A percentile compares a stretch with the other conserved stretches of the same genome.
Evolutionary conservation across 1,139 yeast species (phyloP).

Genomic region (Arxiozyma telluris): DNA sequence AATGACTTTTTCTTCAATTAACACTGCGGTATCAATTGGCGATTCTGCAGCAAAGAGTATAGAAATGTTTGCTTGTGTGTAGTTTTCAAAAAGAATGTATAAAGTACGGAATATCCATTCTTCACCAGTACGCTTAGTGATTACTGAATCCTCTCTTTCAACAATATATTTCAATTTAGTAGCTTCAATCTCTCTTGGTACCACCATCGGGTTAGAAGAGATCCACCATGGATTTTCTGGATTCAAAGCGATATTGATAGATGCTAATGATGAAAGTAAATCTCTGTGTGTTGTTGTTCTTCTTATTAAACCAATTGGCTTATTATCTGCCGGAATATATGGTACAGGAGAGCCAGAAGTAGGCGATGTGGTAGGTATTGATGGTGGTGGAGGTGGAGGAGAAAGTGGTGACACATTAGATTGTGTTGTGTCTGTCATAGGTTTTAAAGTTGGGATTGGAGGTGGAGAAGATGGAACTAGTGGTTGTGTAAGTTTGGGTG

Average conservation of each 20-base stretch:
- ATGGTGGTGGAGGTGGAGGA: constrained; percentile 3
- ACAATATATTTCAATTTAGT: constrained; percentile 37
- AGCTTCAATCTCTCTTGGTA: constrained; percentile 46
- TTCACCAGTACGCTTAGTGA: constrained; percentile 52
- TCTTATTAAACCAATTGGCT: neutral
- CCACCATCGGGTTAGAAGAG: constrained; percentile 36
- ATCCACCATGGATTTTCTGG: constrained; percentile 31
- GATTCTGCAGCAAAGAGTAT: constrained; percentile 46
- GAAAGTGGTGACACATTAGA: neutral
- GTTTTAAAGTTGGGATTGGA: neutral
- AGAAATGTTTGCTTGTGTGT: constrained; percentile 51
- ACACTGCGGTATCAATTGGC: constrained; percentile 45
- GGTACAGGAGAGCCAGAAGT: constrained; percentile 14
- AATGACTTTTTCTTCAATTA: constrained; percentile 12
- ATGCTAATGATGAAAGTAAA: constrained; percentile 1
- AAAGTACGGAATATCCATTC: constrained; percentile 50
- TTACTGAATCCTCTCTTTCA: constrained; percentile 56
- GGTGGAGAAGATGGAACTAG: constrained; percentile 1
- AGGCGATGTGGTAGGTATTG: constrained; percentile 8
- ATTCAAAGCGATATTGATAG: constrained; percentile 26
- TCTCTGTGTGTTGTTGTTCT: constrained; percentile 6
- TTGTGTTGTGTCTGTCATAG: neutral
- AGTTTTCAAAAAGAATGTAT: constrained; percentile 65
- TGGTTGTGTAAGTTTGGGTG: neutral
- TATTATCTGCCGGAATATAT: constrained; percentile 3